phyloP scores from a whole-genome alignment of 768 basidiomycete genomes.

The Suillus subalutaceus region DNA sequence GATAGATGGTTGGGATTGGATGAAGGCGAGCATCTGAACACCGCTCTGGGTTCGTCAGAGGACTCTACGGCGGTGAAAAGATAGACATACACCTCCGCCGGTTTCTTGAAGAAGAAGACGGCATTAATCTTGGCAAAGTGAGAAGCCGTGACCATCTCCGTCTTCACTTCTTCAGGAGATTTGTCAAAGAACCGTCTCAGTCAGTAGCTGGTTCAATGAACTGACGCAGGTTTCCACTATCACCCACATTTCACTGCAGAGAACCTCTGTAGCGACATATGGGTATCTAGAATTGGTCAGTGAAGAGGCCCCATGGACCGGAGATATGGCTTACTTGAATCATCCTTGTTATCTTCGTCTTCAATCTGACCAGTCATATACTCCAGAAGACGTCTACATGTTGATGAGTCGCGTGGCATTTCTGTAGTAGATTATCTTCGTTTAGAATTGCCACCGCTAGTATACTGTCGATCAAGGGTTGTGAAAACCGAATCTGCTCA shows the following conservation, averaged over 20 bases:
- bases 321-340: conserved; percentile 61
- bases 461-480: conserved; percentile 85
- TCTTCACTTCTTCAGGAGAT: conserved; percentile 86
- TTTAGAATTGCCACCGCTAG: conserved; percentile 89
- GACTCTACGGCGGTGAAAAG: conserved; percentile 17
- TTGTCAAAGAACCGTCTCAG: conserved; percentile 86
- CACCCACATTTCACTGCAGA: conserved; percentile 94
- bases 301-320: conserved; percentile 10
- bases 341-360: conserved; percentile 74
- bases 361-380: conserved; percentile 90
- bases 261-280: conserved; percentile 89
- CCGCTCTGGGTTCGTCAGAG: conserved; percentile 19
- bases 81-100: conserved; percentile 70
- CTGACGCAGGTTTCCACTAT: conserved; percentile 88
- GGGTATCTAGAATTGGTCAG: conserved; percentile 65
- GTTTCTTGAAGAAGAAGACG: conserved; percentile 84
- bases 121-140: conserved; percentile 94
- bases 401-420: conserved; percentile 84
- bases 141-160: conserved; percentile 83
- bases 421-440: conserved; percentile 91
- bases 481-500: conserved; percentile 82
- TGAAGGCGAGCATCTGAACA: conserved; percentile 87
- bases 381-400: conserved; percentile 77
- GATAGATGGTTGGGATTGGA: conserved; percentile 78
- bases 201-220: conserved; percentile 68